Base-by-base conservation (phyloP, 1,284 basidiomycete species). In the Moesziomyces antarcticus region DNA sequence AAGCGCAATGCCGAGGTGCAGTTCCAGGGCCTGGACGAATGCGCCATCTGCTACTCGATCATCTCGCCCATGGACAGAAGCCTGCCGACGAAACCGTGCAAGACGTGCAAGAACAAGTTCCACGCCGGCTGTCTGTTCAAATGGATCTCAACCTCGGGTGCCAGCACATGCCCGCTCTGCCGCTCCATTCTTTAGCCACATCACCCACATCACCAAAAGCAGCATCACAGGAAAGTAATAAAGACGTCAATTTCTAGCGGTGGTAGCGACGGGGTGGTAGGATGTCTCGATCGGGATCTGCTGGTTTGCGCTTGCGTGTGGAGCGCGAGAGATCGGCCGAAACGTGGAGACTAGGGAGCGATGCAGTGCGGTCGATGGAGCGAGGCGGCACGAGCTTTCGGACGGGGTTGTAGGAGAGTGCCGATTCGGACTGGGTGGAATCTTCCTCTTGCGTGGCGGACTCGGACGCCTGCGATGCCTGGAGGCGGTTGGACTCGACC, bases 41-140 rank as follows among this genome's bases (percentile, higher is more conserved):
- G 82, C 44, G 81, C 81, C 27, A 82, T 84, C 56, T 85, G 83
- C 73, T 85, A 84, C 85, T 96, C 93, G 13, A 94, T 98, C 80
- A 96, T 99, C 81, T 93, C 91, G 69, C 90, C 94, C 27, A 92
- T 90, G 82, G 97, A 99, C 81, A 90, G 92, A 7, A 91, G 89
- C 59, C 86, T 99, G 37, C 96, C 97, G 0, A 91, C 90, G 72
- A 97, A 96, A 82, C 91, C 93, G 0, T 99, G 97, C 86, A 91
- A 90, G 84, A 98, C 85, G 35, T 97, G 95, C 86, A 94, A 93
- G 85, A 97, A 98, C 85, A 88, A 91, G 49, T 99, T 98, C 89
- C 97, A 99, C 84, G 70, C 73, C 2, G 75, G 73, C 13, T 82
- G 82, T 47, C 47, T 82, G 48, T 80, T 69, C 75, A 82, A 93